Evolutionary conservation across 805 yeast species (phyloP), one percentile per base, ranked within the genome.

Genomic region (Geotrichum ghanense): DNA sequence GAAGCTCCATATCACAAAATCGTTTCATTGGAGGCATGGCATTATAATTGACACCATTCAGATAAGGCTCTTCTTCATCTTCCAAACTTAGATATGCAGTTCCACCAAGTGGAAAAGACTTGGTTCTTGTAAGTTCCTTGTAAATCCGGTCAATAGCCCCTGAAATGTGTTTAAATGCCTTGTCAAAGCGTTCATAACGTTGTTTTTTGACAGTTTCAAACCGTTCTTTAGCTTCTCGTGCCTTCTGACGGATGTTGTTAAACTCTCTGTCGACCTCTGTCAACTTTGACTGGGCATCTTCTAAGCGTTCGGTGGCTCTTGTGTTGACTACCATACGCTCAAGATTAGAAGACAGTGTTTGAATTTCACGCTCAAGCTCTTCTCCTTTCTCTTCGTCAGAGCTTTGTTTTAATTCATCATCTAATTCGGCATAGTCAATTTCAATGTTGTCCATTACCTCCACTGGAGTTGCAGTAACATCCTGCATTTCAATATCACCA

Each of bases 1-100:
- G 70, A 47, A 84, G 75, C 48, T 86, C 95, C 86, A 92, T 88
- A 53, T 86, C 95, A 53, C 90, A 74, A 62, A 88, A 92, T 54
- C 96, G 72, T 58, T 92, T 92, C 77, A 84, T 75, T 7, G 97
- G 97, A 1, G 97, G 97, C 83, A 88, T 88, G 0, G 95, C 96
- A 62, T 87, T 92, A 56, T 86, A 92, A 55, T 79, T 83, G 41
- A 88, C 73, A 1, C 97, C 98, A 0, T 79, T 76, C 25, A 75
- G 63, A 56, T 81, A 92, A 54, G 85, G 95, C 50, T 86, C 95
- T 50, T 82, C 92, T 9, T 20, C 23, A 56, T 87, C 89, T 55
- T 87, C 95, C 31, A 88, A 64, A 0, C 90, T 81, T 48, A 92
- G 69, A 51, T 85, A 82, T 0, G 97, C 97, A n/a, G 92, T 80